These are phyloP conservation scores for Iodosphaeria phyllophila DNA, from an alignment of 2,329 filamentous ascomycete genomes.

Conservation along the genomic window DNA sequence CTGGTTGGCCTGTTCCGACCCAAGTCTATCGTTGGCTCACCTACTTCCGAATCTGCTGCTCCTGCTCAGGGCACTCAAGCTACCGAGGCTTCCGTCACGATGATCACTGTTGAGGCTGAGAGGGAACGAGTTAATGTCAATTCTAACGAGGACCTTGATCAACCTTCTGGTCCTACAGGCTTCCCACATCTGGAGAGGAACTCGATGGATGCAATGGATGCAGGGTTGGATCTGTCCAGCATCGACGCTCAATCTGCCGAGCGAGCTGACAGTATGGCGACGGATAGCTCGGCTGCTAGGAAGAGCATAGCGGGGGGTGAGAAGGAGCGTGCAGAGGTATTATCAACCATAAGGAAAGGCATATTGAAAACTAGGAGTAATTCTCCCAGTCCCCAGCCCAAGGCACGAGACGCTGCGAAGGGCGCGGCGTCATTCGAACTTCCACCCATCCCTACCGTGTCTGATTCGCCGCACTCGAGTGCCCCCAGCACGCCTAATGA, in stretches of 20 bases:
- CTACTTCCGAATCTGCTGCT: slow-evolving; percentile 47
- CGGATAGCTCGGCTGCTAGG: slow-evolving; percentile 43
- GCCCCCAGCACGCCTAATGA: slow-evolving; percentile 78
- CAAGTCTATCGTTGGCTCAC: slow-evolving; percentile 72
- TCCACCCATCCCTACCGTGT: slow-evolving; percentile 41
- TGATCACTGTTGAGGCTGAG: slow-evolving; percentile 91
- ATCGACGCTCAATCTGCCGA: slow-evolving; percentile 26
- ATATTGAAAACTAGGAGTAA: slow-evolving; percentile 77
- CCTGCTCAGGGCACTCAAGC: too few species aligned
- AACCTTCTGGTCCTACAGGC: slow-evolving; percentile 53
- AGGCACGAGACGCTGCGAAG: slow-evolving; percentile 36
- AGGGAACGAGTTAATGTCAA: slow-evolving; percentile 68
- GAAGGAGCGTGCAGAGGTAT: slow-evolving; percentile 72
- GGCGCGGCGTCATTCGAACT: slow-evolving; percentile 35
- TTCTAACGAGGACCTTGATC: slow-evolving; percentile 40
- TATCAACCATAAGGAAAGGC: slow-evolving; percentile 84
- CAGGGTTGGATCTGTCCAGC: slow-evolving; percentile 15
- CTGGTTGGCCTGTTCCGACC: slow-evolving; percentile 88
- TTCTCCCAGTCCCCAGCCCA: slow-evolving; percentile 48
- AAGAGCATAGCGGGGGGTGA: slow-evolving; percentile 89
- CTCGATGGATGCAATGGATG: slow-evolving; percentile 47
- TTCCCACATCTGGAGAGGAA: slow-evolving; percentile 75
- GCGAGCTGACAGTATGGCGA: slow-evolving; percentile 34
- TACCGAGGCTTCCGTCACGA: slow-evolving; percentile 72
- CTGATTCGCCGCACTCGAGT: slow-evolving; percentile 69